Evolutionary conservation across 305 asterid species (phyloP), one percentile per base, ranked within the genome.

Genomic region (Andrographis paniculata): DNA sequence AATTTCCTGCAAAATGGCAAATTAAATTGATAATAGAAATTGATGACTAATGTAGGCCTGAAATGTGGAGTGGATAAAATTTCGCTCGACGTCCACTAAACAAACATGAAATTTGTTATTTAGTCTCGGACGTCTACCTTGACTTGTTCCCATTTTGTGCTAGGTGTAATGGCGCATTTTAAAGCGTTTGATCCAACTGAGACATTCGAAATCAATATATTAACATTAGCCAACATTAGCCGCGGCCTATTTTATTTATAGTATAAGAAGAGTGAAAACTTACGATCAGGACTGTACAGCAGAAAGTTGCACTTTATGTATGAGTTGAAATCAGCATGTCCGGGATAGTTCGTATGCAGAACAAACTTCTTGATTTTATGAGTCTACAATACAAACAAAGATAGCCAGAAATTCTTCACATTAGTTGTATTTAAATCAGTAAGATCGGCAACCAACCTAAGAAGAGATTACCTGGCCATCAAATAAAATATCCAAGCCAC

Each of bases 271-370:
- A 14, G n/a, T n/a, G n/a, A n/a, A n/a, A n/a, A 69, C 91, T 69
- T 60, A 87, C 95, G 24, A 55, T 80, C 87, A 31, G 82, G 63
- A 54, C 60, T 55, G 58, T 62, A 55, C 58, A 84, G 75, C 58
- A 81, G 77, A 55, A 88, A 88, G 66, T 88, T 88, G 81, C 94
- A 84, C 63, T 84, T n/a, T n/a, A n/a, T n/a, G n/a, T n/a, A n/a
- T n/a, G n/a, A n/a, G n/a, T 87, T 87, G 73, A 87, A 87, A 77
- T 88, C 95, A 1, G 88, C 78, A 59, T 88, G 95, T 48, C 97
- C 95, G 1, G 97, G 95, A 65, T 79, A 88, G 75, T 88, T 88
- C 4, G 95, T 81, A 48, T 88, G 97, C 74, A 88, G 75, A 43
- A 88, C 93, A 64, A 88, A 88, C 71, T 88, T 88, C 62, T 88